phyloP scores from a whole-genome alignment of 805 yeast species.

The Hanseniaspora singularis region DNA sequence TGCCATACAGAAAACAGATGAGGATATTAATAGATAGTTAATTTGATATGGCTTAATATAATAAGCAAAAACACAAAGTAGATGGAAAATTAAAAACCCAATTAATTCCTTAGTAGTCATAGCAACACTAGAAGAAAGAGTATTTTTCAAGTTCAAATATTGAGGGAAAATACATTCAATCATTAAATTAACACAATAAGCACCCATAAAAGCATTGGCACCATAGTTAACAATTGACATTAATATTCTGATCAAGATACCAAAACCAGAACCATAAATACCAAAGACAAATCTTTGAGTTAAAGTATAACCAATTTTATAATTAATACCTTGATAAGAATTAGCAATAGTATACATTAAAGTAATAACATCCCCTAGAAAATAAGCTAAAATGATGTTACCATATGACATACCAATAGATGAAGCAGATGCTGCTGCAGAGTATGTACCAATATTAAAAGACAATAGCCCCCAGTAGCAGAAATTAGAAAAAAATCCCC shows the following conservation, averaged over 20 bases:
- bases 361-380: conserved; percentile 38
- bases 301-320: conserved; percentile 39
- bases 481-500: conserved; percentile 34
- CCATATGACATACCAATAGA: conserved; percentile 36
- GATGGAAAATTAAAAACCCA: conserved; percentile 34
- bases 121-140: conserved; percentile 26
- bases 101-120: conserved; percentile 31
- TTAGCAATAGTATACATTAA: conserved; percentile 35
- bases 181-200: conserved; percentile 31
- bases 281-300: conserved; percentile 39
- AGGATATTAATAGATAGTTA: conserved; percentile 29
- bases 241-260: conserved; percentile 33
- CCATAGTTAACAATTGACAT: conserved; percentile 40
- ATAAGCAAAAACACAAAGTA: conserved; percentile 23
- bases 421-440: conserved; percentile 36
- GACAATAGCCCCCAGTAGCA: conserved; percentile 38
- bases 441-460: conserved; percentile 36
- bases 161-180: conserved; percentile 33
- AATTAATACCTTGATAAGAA: conserved; percentile 38
- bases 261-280: conserved; percentile 34
- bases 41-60: conserved; percentile 36
- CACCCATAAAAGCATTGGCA: conserved; percentile 37
- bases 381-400: conserved; percentile 36
- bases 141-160: conserved; percentile 29
- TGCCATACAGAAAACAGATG: conserved; percentile 31